Percentiles rank a stretch among this genome's conserved stretches.
Conservation (phyloP, 2,329 filamentous ascomycete genomes). For the Hirsutella minnesotensis region DNA sequence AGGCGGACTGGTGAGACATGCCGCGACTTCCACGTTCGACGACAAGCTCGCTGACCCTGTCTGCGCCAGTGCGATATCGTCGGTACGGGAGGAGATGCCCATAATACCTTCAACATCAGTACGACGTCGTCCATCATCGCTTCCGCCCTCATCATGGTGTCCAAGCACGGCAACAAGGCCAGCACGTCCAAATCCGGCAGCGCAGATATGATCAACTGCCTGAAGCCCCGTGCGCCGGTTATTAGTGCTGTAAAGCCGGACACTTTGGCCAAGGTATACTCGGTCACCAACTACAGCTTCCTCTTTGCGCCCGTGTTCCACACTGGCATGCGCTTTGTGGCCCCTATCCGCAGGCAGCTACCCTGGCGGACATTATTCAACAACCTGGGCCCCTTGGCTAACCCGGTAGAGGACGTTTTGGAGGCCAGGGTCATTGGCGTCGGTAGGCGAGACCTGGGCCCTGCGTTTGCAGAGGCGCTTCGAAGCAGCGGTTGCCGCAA, state of each 20-base stretch:
- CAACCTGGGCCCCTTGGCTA: conserved; percentile 81
- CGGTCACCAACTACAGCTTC: conserved; percentile 80
- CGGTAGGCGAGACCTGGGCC: conserved; percentile 74
- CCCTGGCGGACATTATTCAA: conserved; percentile 98
- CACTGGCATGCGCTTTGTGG: conserved; percentile 83
- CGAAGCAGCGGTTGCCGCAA: conserved; percentile 65
- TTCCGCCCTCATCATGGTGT: conserved; percentile 71
- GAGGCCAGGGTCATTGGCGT: conserved; percentile 93
- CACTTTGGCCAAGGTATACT: conserved; percentile 63
- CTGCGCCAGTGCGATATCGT: conserved; percentile 69
- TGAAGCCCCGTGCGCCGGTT: conserved; percentile 59
- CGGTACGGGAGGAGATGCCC: conserved; percentile 88
- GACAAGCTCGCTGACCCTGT: neutral
- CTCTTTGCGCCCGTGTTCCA: conserved; percentile 95
- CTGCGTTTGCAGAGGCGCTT: conserved; percentile 79
- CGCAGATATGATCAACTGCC: conserved; percentile 75
- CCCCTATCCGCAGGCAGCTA: conserved; percentile 73
- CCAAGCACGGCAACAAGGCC: conserved; percentile 93
- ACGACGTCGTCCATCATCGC: conserved; percentile 90
- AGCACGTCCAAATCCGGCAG: conserved; percentile 93
- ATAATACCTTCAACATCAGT: conserved; percentile 97
- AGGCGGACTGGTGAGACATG: conserved; percentile 66
- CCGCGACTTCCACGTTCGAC: too few relatives aligned
- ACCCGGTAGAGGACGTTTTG: conserved; percentile 72
- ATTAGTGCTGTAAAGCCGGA: conserved; percentile 62